These are phyloP conservation scores for Penicillium aurantiogriseum DNA, from an alignment of 2,329 filamentous ascomycete species.

Conservation along the genomic window DNA sequence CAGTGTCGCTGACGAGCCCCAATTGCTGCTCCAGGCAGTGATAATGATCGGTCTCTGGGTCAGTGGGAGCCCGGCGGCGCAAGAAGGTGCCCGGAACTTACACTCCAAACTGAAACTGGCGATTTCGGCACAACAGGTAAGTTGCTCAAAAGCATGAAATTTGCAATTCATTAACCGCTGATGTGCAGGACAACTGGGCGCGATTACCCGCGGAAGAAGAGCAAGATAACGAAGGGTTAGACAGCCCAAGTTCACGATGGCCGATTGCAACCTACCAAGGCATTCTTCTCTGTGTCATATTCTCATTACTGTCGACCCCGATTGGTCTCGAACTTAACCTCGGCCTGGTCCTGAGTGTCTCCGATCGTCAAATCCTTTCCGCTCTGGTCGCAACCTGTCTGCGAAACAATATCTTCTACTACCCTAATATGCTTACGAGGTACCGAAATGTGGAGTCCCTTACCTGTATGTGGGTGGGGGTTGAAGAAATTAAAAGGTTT, in stretches of 20 bases:
- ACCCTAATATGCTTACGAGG: neutral
- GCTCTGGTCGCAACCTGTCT: neutral
- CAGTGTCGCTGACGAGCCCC: neutral
- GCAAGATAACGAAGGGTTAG: neutral
- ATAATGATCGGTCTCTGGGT: neutral
- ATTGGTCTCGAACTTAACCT: neutral
- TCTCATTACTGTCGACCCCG: neutral
- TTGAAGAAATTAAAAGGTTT: neutral
- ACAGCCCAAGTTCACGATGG: neutral
- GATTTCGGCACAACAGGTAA: neutral
- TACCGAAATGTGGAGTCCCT: neutral
- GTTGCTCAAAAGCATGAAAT: neutral
- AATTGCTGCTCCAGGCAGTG: neutral
- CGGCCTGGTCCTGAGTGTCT: neutral
- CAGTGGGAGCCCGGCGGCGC: neutral
- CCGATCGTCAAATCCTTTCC: neutral
- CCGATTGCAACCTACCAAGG: neutral
- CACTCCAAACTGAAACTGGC: neutral
- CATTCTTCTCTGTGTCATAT: neutral
- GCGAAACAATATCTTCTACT: neutral
- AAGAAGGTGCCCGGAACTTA: neutral
- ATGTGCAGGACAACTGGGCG: neutral
- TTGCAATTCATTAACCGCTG: neutral
- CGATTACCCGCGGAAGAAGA: neutral
- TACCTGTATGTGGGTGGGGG: neutral